phyloP scores from a whole-genome alignment of 192 early-diverging fungal genomes.

The Gonapodya sp. region DNA sequence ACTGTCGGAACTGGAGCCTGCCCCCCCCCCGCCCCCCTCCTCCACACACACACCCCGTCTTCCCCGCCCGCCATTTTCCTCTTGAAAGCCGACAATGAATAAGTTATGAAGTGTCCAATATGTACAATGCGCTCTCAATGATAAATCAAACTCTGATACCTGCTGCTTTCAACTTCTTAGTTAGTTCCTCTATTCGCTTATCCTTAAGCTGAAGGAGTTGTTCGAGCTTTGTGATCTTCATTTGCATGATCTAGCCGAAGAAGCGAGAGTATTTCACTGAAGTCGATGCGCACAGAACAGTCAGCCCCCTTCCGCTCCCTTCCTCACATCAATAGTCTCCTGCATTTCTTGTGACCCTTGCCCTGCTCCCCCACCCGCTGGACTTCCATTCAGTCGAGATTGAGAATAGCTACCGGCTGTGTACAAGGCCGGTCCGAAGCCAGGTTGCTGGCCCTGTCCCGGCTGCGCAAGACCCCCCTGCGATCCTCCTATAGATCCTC shows the following conservation, averaged over 20 bases:
- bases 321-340: neutral
- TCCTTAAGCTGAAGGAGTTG: conserved; percentile 33
- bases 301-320: neutral
- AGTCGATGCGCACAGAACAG: neutral
- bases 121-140: neutral
- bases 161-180: neutral
- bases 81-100: too few relatives aligned
- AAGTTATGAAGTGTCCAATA: neutral
- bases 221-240: conserved; percentile 43
- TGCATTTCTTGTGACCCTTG: neutral
- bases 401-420: neutral
- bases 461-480: neutral
- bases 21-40: too few relatives aligned
- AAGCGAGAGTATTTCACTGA: neutral
- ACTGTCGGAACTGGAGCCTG: too few relatives aligned
- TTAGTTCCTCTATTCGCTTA: conserved; percentile 7
- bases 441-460: neutral
- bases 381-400: neutral
- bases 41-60: too few relatives aligned
- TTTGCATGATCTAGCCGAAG: conserved; percentile 29
- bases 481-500: neutral
- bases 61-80: too few relatives aligned
- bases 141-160: neutral
- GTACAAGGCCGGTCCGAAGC: neutral
- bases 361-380: neutral